Base-by-base conservation (phyloP, 805 yeast genomes). In the Dipodascus albidus region DNA sequence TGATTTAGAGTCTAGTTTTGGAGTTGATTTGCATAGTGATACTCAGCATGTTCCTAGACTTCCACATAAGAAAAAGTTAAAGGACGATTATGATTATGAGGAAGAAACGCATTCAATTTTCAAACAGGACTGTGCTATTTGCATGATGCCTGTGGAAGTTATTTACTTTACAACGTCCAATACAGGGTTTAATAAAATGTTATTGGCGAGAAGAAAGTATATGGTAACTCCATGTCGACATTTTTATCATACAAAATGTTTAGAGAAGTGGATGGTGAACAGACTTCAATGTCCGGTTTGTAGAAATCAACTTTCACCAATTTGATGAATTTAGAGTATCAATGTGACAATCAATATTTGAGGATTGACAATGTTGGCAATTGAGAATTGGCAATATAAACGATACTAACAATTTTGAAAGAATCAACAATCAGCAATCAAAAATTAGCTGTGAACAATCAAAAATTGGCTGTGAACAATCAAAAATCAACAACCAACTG, bases 251-350 rank as follows among this genome's bases (percentile, higher is more conserved):
- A 77, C 87, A 1, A 82, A 78, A n/a, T 90, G 98, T 69, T 71
- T 91, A 58, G 95, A 87, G 64, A 80, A 78, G 57, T 91, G 97
- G 97, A 88, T 91, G 96, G 79, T 82, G 65, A 85, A 87, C 65
- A 87, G 89, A 62, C 69, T 91, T 50, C 96, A 89, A 62, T 91
- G 98, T 68, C 98, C 98, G 0, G 91, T 89, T 3, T 91, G 98
- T 69, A 77, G 97, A 62, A 79, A 80, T 53, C 78, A 87, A 22
- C 70, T 91, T 44, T 97, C 97, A 1, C 96, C 96, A 1, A 70
- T 85, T 52, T 87, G n/a, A n/a, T n/a, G n/a, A n/a, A n/a, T n/a
- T n/a, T n/a, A n/a, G n/a, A n/a, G n/a, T n/a, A n/a, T n/a, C n/a
- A n/a, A n/a, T n/a, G n/a, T n/a, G n/a, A n/a, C n/a, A n/a, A n/a